Base-by-base conservation (phyloP, 768 basidiomycete genomes). In the Tricholoma terreum region DNA sequence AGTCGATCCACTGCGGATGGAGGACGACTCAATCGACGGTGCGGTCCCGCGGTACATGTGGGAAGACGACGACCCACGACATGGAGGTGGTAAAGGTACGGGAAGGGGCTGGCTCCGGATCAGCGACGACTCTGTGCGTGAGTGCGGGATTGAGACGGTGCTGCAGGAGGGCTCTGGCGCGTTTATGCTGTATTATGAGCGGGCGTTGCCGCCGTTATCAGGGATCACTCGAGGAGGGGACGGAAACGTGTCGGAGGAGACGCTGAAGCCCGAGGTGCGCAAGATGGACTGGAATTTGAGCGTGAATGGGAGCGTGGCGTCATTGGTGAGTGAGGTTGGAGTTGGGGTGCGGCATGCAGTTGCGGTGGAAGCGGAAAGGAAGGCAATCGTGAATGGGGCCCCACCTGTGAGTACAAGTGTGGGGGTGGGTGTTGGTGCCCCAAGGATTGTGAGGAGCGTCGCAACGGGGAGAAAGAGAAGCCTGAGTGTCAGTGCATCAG, bases 151-250 rank as follows among this genome's bases (percentile, higher is more conserved):
- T 53, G 85, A 89, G 73, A 75, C 77, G 54, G 91, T 92, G 66
- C 71, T 92, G 53, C 74, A 78, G 67, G 89, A 89, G 78, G 89
- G 87, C 52, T 77, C 81, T 17, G 75, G 74, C n/a, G 90, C 84
- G 59, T 96, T 98, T 71, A 92, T 99, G 90, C 79, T 98, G 36
- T 98, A 92, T 67, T 99, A 98, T 65, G 96, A 99, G 77, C 82
- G 85, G 30, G 78, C 74, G 34, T 68, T 75, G 31, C 64, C 70
- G 27, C 67, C 71, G 6, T 55, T 55, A 15, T 62, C 65, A 2
- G 68, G 69, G 3, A 58, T 66, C 6, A 60, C 62, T 19, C 58
- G 62, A 21, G 53, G 51, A 22, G 58, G 60, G 40, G 64, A 52
- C 43, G 61, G 33, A 55, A 65, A 58, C 60, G 81, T 79, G 60